Evolutionary conservation across 2,329 filamentous ascomycete species (phyloP), one percentile per base, ranked within the genome.

Genomic region (Colletotrichum sp.): DNA sequence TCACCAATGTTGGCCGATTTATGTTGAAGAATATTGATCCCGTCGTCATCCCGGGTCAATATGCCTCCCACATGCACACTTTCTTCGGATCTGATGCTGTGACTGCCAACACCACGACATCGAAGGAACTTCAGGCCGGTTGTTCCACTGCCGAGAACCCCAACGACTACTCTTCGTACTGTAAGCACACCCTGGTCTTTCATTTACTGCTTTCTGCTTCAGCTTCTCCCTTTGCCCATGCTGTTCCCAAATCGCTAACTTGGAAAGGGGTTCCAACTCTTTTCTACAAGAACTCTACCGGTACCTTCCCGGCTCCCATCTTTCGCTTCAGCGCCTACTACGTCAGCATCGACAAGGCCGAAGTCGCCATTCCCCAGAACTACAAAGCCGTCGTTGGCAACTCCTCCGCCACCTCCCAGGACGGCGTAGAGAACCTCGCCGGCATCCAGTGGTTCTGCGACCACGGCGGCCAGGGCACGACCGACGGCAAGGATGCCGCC

Each of bases 131-230:
- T 2, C 86, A 87, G 52, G 78, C 79, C 2, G 87, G 87, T 9
- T 89, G 87, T 81, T 85, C 86, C 15, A 85, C 83, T 8, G 84
- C 82, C 12, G 80, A 86, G 74, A 88, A 88, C 80, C 85, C 86
- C 30, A 88, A 89, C 69, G 87, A 89, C 69, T 79, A 87, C 1
- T 87, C 85, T 0, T 80, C 84, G 3, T 89, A 89, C 82, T 89
- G 85, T 82, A 75, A 28, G 26, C 26, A 26, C 26, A 26, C 6
- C 26, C 26, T 26, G 26, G 6, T 6, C 26, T 26, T 26, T 26
- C 26, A 26, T 26, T 26, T 26, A 26, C 26, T 26, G 26, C 26
- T 26, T 26, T 26, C 26, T 26, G 26, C 6, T 26, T 26, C 26
- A 26, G 26, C 26, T 26, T 26, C 26, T 26, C 26, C 26, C 26